Evolutionary conservation across 495 filamentous ascomycete species (phyloP).

Genomic region (Xylaria intraflava): DNA sequence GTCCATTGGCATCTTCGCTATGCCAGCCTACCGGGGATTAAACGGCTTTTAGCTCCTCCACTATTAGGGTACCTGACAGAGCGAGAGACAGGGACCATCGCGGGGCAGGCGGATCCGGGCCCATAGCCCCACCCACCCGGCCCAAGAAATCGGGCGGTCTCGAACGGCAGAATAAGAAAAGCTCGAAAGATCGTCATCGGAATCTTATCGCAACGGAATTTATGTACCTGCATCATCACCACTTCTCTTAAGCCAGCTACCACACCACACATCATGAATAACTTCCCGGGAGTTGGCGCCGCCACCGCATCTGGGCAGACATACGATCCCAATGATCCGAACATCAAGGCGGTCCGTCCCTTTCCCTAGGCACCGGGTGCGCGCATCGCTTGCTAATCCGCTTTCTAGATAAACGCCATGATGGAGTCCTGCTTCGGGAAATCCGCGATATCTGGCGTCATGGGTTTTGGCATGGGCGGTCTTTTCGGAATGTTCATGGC

Average conservation of each 20-base stretch:
- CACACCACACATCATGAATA: constrained; percentile 18
- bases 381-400: constrained; percentile 12
- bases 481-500: constrained; percentile 96
- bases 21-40: no score
- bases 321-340: constrained; percentile 38
- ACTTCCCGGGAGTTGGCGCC: constrained; percentile 16
- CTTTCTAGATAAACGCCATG: constrained; percentile 60
- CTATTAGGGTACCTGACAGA: no score
- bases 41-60: no score
- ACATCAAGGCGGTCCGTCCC: constrained; percentile 30
- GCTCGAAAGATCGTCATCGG: constrained; percentile 3
- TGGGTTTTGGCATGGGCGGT: constrained; percentile 86
- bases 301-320: constrained; percentile 11
- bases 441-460: constrained; percentile 71
- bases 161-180: constrained; percentile 6
- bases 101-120: no score
- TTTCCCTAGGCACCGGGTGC: constrained; percentile 8
- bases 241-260: not conserved
- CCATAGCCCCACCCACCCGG: not conserved
- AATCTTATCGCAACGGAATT: constrained; percentile 4
- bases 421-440: constrained; percentile 91
- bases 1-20: no score
- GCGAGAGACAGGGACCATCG: no score
- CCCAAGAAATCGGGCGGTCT: constrained; percentile 1
- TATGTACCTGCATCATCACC: not conserved